Evolutionary conservation across 148 eudicot species (phyloP), one percentile per base, ranked within the genome.

Genomic region (Silene latifolia): DNA sequence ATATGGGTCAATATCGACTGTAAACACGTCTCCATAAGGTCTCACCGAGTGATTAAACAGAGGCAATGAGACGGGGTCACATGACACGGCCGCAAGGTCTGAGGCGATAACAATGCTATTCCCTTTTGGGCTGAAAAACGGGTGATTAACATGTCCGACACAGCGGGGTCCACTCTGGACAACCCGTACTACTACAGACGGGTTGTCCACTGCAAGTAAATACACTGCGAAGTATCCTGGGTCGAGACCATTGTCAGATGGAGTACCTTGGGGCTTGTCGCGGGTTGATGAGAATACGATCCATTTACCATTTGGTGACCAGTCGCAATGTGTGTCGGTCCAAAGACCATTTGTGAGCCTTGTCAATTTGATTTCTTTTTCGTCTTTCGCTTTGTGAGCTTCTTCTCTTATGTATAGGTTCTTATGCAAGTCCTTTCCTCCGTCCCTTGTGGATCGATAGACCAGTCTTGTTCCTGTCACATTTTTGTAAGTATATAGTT

Each of bases 61-160:
- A 48, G 74, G 71, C 74, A 61, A n/a, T 7, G 77, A 74, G 56
- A 68, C 32, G 0, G 80, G 80, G 5, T 78, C 80, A 56, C 70
- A 67, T 39, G 80, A 78, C 71, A 78, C 80, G 2, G 65, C 80
- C 0, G 80, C 76, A 9, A 78, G 44, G 24, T 77, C 75, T 3
- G 75, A 19, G 4, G 64, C 20, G 5, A 78, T 56, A 12, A 78
- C 76, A 4, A 78, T 23, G 29, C 76, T 78, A 3, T 46, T 76
- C 9, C 79, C 79, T 5, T 68, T 24, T 0, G 79, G 73, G 32
- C 78, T 76, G 23, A 63, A 60, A 19, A 71, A 48, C 5, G 76
- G 76, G 29, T 72, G 80, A 62, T 57, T 73, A 0, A 67, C 81
- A 59, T 78, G 73, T 7, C 76, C 81, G 0, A 59, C 29, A 6